Base-by-base conservation (phyloP, 176 grass and related monocot genomes). In the Phoenix dactylifera region DNA sequence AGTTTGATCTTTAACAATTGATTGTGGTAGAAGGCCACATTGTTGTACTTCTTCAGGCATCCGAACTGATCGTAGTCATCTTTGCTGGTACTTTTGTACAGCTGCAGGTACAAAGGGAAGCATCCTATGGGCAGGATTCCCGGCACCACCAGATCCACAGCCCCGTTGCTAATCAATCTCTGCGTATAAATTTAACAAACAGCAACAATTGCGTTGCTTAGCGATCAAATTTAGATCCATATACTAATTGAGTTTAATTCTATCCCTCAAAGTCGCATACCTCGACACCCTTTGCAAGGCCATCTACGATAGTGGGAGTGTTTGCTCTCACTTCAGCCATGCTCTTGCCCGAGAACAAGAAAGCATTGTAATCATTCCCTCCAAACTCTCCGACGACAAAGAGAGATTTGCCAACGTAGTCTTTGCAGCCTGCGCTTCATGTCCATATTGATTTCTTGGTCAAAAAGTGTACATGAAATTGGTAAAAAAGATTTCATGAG, bases 341-440 rank as follows among this genome's bases (percentile, higher is more conserved):
- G 3, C 58, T 82, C 74, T 74, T 79, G 1, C 80, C 74, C 9
- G 92, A 77, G 55, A 84, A 74, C 67, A 85, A 77, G 60, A 76
- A 63, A 54, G 87, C 85, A 66, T 74, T 77, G 73, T 96, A 96
- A 70, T 96, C 92, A 69, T 96, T 96, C 20, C 86, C 87, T 1
- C 92, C 87, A 72, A 96, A 88, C 79, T 91, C 92, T 55, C 92
- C 92, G 56, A 91, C 68, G 50, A 90, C 65, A 77, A 96, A 91
- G 7, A 96, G 83, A 0, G 87, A 69, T n/a, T 62, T 90, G 1
- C 48, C 63, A 28, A 91, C 80, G 10, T 85, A 73, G 0, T 82
- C 64, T 4, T 55, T 74, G 74, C 86, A 90, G 55, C 72, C 90
- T 86, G 63, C 26, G 35, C 35, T 44, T 44, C 7, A 44, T 44